Evolutionary conservation across 2,329 filamentous ascomycete genomes (phyloP), one percentile per base, ranked within the genome.

Genomic region (Stylonectria norvegica): DNA sequence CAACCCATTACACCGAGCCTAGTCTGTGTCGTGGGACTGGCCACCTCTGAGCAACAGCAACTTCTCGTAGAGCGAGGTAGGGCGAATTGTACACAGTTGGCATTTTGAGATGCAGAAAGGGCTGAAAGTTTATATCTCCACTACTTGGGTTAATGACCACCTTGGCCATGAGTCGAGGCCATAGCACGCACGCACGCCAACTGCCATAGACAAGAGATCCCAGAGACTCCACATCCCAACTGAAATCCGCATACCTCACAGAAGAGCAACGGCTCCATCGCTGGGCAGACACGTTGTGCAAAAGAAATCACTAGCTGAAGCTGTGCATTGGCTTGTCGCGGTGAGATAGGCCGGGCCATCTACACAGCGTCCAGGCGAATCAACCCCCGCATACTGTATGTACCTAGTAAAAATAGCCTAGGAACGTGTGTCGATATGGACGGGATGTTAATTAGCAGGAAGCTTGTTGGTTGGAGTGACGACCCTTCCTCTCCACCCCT

Each of bases 161-260:
- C n/a, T n/a, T n/a, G n/a, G n/a, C n/a, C 22, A 25, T 25, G 7
- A 25, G 12, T 12, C 29, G 10, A 4, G n/a, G 29, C n/a, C 4
- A 17, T 17, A 15, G n/a, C 6, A 11, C n/a, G 7, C 18, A 4
- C 11, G 16, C 29, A 16, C n/a, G 14, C n/a, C n/a, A 5, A 5
- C 14, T 16, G 5, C 5, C 11, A 5, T n/a, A 32, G 18, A 5
- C 29, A 32, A 15, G 29, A 11, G 29, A 32, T n/a, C n/a, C 5
- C 14, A 16, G 14, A 30, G 16, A 39, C 32, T 39, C 39, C 43
- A 46, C 43, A 34, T 46, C 43, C 37, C 43, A 19, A 42, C 8
- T 18, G 22, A 42, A 39, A 14, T 12, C 40, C 36, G 36, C 39
- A 42, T 42, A 28, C 32, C 35, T 38, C 20, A 20, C 38, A 27